Base-by-base conservation (phyloP, 768 basidiomycete genomes). In the Boletus sp. region DNA sequence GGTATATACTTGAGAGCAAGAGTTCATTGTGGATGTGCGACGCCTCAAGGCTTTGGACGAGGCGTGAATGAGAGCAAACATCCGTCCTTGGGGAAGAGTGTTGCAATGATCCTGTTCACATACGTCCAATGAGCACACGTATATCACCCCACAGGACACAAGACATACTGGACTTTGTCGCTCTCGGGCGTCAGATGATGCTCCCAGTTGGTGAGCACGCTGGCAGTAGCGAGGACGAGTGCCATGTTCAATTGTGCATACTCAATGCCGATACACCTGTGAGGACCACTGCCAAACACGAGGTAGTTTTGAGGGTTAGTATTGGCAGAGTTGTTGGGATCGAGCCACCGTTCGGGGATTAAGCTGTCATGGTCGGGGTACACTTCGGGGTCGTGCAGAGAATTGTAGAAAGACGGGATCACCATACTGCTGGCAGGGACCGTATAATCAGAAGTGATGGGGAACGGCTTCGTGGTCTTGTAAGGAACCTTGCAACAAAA, bases 81-180 rank as follows among this genome's bases (percentile, higher is more conserved):
- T 40, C 91, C 92, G 65, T 98, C 95, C 70, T 90, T 87, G 11
- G 97, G 97, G 83, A 99, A 99, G 40, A 98, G 73, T 21, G 93
- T 97, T n/a, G 95, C 91, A 61, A 98, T 93, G 58, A 98, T 92
- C 47, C 90, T 92, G 59, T 29, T 59, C 38, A 33, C 33, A 19
- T 6, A 17, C 14, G 43, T 35, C 2, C 35, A n/a, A 27, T 55
- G 23, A 60, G 46, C 9, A 50, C 10, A 49, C 10, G 8, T 9
- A 14, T 13, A 46, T 46, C 17, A 51, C 43, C 37, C 33, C 13
- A 49, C 17, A 0, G 0, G 21, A 41, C 7, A 19, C 25, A 37
- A 50, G 25, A 85, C 90, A 65, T 67, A 92, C 88, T 90, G 83
- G 62, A 96, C 84, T 73, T 91, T 79, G 19, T 90, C 79, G 59